Base-by-base conservation (phyloP, 495 filamentous ascomycete genomes). In the Chaetomidium leptoderma region DNA sequence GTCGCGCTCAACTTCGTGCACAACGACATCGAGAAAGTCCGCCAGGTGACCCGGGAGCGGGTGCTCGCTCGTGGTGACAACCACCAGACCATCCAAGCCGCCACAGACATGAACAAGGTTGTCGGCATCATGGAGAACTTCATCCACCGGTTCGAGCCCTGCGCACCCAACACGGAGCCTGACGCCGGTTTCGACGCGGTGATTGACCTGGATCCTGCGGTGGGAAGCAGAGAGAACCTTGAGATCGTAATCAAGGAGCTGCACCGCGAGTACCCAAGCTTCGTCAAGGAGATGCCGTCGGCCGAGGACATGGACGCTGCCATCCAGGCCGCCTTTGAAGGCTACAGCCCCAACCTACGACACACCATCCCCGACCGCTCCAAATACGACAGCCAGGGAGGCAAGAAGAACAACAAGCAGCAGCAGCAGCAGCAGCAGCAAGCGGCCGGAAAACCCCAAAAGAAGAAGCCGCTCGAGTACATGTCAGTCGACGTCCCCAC, bases 1-100 rank as follows among this genome's bases (percentile, higher is more conserved):
- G 87, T 98, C n/a, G 92, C 92, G n/a, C 76, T 98, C 3, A 85
- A 97, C 58, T 98, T 88, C 61, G 86, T 90, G 2, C 93, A 99
- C 63, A 83, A 91, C 37, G 83, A 85, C 21, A 66, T 83, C 8
- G 79, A 87, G 24, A 69, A 75, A 4, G 90, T 97, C 55, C 81
- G 85, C 10, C 75, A 83, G 48, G 78, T 90, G n/a, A 95, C 89
- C 0, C 85, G 83, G 43, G 77, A 84, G 43, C 86, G 93, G 13
- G 90, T 99, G 0, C 74, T 97, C 23, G 75, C 80, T 0, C 89
- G 93, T 14, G 93, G 93, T 0, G 91, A 99, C 70, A 97, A 97
- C 66, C 93, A 99, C 65, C 93, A 99, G 69, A 97, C 92, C 11
- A 99, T 99, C 64, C 91, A 92, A 57, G 89, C 92, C 5, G 86